Base-by-base conservation (phyloP, 305 asterid species). In the Fraxinus platypoda region DNA sequence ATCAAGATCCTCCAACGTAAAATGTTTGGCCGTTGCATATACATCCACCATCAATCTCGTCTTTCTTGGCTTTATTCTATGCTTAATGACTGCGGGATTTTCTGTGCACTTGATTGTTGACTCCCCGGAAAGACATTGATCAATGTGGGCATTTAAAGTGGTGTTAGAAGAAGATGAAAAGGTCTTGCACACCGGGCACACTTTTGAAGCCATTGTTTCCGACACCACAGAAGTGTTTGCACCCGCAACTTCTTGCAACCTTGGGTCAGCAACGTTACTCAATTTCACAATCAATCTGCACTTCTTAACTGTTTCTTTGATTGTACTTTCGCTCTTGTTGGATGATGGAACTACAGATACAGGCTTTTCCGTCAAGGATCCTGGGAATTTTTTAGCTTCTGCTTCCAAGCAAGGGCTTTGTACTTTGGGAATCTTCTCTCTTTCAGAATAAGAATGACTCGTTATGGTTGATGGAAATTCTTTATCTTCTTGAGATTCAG, bases 1-100 rank as follows among this genome's bases (percentile, higher is more conserved):
- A 85, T 95, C 97, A 81, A 96, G 99, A 87, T 96, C 98, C 90
- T 96, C 99, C 89, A 96, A 81, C 0, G 99, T 96, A 87, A 93
- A 90, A 64, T 74, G 77, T 34, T 66, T 70, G 5, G 99, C 97
- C 12, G 98, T 92, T 81, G 28, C 83, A 64, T 96, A 94, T 33
- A 96, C 86, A 74, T 96, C 99, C 83, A 78, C 95, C 95, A 96
- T 91, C 86, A 88, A 85, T 83, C 86, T 93, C 3, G 90, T 87
- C 82, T 91, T 94, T 88, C 93, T 90, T 33, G 93, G 91, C 90
- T 90, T 93, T 84, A 93, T 85, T 91, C 90, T 92, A 87, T 91
- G 90, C 91, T 89, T 96, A 46, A 85, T 83, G 81, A 82, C 93
- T 84, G 85, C 87, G 1, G 90, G 25, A 89, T 84, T 86, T 70